Percentiles rank a stretch among this genome's conserved stretches.
phyloP scores from a whole-genome alignment of 2,329 filamentous ascomycete genomes.

The Geosmithia putterillii region DNA sequence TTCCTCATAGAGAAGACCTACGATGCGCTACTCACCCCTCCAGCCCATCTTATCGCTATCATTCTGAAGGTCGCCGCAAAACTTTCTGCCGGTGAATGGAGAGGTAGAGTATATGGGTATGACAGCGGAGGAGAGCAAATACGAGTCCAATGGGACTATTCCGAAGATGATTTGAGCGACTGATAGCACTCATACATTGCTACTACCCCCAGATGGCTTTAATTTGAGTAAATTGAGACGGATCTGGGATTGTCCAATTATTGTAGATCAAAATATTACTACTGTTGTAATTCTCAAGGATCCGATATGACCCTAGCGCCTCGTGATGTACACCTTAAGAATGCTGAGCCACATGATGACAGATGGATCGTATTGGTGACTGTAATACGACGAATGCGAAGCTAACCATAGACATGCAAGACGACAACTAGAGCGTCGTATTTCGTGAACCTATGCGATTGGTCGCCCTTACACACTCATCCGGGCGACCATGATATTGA shows the following conservation, averaged over 20 bases:
- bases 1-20: constrained; percentile 66
- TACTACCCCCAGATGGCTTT: not conserved
- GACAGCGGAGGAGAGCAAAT: constrained; percentile 1
- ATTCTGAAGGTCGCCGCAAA: constrained; percentile 73
- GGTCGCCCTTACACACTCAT: not conserved
- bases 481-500: too few species aligned
- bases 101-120: constrained; percentile 22
- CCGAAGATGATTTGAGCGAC: constrained; percentile 15
- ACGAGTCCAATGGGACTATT: constrained; percentile 1
- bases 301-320: not conserved
- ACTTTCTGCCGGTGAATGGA: constrained; percentile 54
- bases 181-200: not conserved
- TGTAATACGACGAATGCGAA: not conserved
- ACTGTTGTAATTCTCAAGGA: not conserved
- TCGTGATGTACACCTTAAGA: not conserved
- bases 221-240: not conserved
- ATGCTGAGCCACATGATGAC: not conserved
- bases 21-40: constrained; percentile 68
- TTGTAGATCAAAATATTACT: not conserved
- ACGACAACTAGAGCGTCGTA: not conserved
- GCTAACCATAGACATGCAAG: not conserved
- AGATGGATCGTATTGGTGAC: not conserved
- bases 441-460: not conserved
- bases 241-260: not conserved
- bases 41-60: constrained; percentile 62